phyloP scores from a whole-genome alignment of 768 basidiomycete genomes.

The Boletus edulis region DNA sequence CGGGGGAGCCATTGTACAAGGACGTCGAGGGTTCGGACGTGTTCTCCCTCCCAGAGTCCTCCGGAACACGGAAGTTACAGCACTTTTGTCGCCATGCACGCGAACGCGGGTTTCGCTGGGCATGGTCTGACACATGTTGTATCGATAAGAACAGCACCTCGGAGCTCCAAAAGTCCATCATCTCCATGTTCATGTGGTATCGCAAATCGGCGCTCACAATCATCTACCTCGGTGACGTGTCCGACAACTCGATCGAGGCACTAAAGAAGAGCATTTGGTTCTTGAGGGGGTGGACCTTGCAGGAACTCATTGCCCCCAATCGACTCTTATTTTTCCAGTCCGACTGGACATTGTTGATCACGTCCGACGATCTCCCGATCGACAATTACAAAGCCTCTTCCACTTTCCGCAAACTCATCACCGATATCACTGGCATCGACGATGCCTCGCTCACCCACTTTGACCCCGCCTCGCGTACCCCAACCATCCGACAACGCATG shows the following conservation, averaged over 20 bases:
- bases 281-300: slow-evolving; percentile 21
- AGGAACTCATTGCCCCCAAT: too few relatives aligned
- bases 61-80: slow-evolving; percentile 14
- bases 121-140: slow-evolving; percentile 30
- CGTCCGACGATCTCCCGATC: slow-evolving; percentile 11
- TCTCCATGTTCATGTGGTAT: slow-evolving; percentile 33
- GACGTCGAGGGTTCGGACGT: slow-evolving; percentile 16
- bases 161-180: slow-evolving; percentile 29
- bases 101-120: slow-evolving; percentile 22
- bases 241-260: slow-evolving; percentile 9
- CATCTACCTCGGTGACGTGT: slow-evolving; percentile 23
- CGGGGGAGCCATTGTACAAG: slow-evolving; percentile 12
- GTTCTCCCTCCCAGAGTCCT: slow-evolving; percentile 13
- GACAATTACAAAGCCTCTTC: slow-evolving; percentile 19
- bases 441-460: too few relatives aligned
- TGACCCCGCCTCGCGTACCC: slow-evolving; percentile 6
- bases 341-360: slow-evolving; percentile 16
- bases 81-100: slow-evolving; percentile 18
- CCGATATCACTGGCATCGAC: slow-evolving; percentile 15
- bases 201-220: slow-evolving; percentile 23
- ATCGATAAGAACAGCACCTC: slow-evolving; percentile 29
- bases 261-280: slow-evolving; percentile 25
- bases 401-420: slow-evolving; percentile 9
- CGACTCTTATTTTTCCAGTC: too few relatives aligned
- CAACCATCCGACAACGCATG: slow-evolving; percentile 21